Conservation (phyloP, 257 asterid genomes). For the Scutellaria galericulata region DNA sequence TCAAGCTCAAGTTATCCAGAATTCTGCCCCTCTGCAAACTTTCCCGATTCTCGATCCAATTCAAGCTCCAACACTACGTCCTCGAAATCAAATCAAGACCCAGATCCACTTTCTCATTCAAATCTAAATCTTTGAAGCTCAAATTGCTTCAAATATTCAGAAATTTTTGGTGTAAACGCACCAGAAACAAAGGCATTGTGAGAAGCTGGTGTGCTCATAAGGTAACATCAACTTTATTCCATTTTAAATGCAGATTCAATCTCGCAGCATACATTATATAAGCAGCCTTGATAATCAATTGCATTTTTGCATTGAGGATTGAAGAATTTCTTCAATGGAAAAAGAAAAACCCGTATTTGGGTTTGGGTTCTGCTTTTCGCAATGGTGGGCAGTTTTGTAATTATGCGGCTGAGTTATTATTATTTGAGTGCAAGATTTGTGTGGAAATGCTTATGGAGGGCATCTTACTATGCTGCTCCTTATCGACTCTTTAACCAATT, state of each 20-base stretch:
- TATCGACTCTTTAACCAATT: constrained; percentile 22
- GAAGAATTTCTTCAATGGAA: constrained; percentile 32
- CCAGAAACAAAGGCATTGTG: constrained; percentile 30
- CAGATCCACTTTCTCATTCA: constrained; percentile 29
- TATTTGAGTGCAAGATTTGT: constrained; percentile 24
- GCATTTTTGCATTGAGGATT: background rate
- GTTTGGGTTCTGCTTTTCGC: constrained; percentile 31
- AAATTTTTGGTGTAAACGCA: background rate
- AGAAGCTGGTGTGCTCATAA: constrained; percentile 26
- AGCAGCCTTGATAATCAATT: background rate
- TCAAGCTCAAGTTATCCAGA: constrained; percentile 39
- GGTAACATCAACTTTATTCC: constrained; percentile 22
- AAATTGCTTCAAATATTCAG: constrained; percentile 36
- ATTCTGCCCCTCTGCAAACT: constrained; percentile 37
- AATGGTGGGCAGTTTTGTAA: constrained; percentile 16
- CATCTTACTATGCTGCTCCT: constrained; percentile 31
- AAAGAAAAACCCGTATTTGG: constrained; percentile 11
- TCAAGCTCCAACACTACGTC: constrained; percentile 31
- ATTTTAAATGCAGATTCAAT: background rate
- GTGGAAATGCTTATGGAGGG: constrained; percentile 29
- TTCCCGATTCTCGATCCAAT: constrained; percentile 42
- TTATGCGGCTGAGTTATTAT: constrained; percentile 29
- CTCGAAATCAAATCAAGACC: constrained; percentile 37
- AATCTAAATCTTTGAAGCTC: constrained; percentile 21
- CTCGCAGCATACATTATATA: background rate